These are phyloP conservation scores for Naegleria lovaniensis DNA, from an alignment of 208 protist species.

Conservation along the genomic window DNA sequence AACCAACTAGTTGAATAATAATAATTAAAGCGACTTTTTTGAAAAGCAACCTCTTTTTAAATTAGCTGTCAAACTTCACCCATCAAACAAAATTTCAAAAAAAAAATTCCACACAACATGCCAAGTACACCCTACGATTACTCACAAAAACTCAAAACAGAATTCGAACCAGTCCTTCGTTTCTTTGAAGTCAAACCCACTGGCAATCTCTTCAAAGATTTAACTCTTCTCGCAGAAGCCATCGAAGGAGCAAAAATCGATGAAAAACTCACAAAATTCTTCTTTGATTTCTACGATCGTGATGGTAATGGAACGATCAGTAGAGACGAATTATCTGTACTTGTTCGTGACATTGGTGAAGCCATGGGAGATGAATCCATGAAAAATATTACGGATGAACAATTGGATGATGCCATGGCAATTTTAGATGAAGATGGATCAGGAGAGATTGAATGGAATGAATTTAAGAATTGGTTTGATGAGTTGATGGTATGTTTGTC, in stretches of 20 bases:
- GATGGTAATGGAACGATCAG: neutral
- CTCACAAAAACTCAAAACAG: neutral
- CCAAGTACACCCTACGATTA: neutral
- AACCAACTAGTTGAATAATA: too few species aligned
- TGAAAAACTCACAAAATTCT: neutral
- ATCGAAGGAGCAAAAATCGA: neutral
- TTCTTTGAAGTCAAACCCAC: neutral
- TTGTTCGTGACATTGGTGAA: neutral
- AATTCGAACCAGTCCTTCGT: neutral
- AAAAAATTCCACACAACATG: neutral
- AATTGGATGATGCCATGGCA: neutral
- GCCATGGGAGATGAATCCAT: neutral
- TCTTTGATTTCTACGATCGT: neutral
- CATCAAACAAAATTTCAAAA: neutral
- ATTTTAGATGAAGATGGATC: neutral
- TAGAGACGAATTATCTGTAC: neutral
- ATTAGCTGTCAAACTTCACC: neutral
- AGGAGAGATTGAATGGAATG: neutral
- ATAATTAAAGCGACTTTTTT: too few species aligned
- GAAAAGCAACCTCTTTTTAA: neutral
- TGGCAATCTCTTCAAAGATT: neutral
- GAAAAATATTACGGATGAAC: neutral
- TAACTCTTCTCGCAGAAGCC: neutral
- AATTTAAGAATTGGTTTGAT: conserved; percentile 5
- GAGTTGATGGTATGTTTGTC: neutral